phyloP scores from a whole-genome alignment of 2,329 filamentous ascomycete genomes.

The Penicillium capsulatum region DNA sequence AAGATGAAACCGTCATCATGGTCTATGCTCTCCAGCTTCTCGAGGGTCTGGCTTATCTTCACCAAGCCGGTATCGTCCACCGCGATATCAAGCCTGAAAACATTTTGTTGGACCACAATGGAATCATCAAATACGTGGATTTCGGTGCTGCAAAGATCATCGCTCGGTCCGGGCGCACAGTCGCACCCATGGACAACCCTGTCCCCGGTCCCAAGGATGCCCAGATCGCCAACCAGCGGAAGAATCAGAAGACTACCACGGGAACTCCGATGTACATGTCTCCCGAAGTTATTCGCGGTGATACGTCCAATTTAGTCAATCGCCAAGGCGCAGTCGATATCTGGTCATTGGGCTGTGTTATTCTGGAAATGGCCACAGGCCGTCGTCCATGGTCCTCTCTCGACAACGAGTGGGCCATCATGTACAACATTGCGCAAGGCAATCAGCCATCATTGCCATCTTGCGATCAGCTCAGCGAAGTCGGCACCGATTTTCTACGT shows the following conservation, averaged over 20 bases:
- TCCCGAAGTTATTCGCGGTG: conserved; percentile 93
- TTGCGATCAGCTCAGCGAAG: conserved; percentile 74
- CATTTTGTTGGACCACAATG: conserved; percentile 93
- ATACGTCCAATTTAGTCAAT: conserved; percentile 65
- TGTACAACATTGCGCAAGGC: conserved; percentile 99
- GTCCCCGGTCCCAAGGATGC: conserved; percentile 30
- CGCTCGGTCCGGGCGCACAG: conserved; percentile 83
- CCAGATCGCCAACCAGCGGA: conserved; percentile 31
- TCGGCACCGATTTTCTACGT: conserved; percentile 82
- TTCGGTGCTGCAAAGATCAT: conserved; percentile 98
- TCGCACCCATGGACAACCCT: conserved; percentile 62
- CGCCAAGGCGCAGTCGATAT: conserved; percentile 86
- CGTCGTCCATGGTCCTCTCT: conserved; percentile 89
- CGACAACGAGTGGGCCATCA: conserved; percentile 99
- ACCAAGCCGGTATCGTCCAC: conserved; percentile 87
- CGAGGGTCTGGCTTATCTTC: conserved; percentile 88
- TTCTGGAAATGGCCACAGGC: conserved; percentile 96
- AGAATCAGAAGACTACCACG: conserved; percentile 83
- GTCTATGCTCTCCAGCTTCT: conserved; percentile 92
- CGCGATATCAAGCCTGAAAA: conserved; percentile 98
- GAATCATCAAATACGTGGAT: conserved; percentile 98
- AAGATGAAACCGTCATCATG: conserved; percentile 96
- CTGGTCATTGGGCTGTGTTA: conserved; percentile 94
- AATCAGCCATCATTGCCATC: conserved; percentile 83
- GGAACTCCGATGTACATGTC: conserved; percentile 99